Percentiles rank a stretch among this genome's conserved stretches.
Conservation (phyloP, 2,329 filamentous ascomycete species). For the Mollisia scopiformis region DNA sequence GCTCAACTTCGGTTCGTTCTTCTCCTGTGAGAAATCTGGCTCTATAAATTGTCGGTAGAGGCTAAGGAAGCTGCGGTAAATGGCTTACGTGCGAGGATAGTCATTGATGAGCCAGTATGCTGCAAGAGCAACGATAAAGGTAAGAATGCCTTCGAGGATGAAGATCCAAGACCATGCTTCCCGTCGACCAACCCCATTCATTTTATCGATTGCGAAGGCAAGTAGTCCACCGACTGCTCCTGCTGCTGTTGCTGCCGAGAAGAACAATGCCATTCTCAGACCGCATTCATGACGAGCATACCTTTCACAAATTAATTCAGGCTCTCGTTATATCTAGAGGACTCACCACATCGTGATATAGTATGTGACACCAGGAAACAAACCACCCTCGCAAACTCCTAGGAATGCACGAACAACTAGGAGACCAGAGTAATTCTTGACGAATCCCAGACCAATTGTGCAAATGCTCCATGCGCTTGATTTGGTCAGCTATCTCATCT, state of each 20-base stretch:
- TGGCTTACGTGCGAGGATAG: too few species aligned
- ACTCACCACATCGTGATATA: conserved; percentile 66
- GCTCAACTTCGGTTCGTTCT: conserved; percentile 72
- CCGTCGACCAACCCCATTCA: conserved; percentile 46
- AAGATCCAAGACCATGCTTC: conserved; percentile 54
- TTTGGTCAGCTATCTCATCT: too few species aligned
- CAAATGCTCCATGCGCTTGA: conserved; percentile 46
- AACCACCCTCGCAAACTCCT: conserved; percentile 52
- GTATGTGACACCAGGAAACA: conserved; percentile 66
- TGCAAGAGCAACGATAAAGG: conserved; percentile 40
- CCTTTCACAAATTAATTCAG: conserved; percentile 47
- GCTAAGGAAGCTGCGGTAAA: too few species aligned
- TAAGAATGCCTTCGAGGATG: conserved; percentile 54
- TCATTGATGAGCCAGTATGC: conserved; percentile 27
- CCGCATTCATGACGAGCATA: conserved; percentile 51
- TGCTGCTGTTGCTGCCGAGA: conserved; percentile 54
- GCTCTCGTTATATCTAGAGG: conserved; percentile 69
- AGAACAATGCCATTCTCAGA: conserved; percentile 59
- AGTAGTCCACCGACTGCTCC: conserved; percentile 52
- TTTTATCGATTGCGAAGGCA: conserved; percentile 46
- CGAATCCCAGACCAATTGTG: conserved; percentile 18
- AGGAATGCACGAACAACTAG: conserved; percentile 70
- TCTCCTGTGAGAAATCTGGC: conserved; percentile 70
- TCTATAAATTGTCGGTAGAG: too few species aligned
- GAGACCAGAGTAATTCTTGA: conserved; percentile 62